Evolutionary conservation across 306 rosid genomes (phyloP).

Genomic region (Hippophae tibetana): DNA sequence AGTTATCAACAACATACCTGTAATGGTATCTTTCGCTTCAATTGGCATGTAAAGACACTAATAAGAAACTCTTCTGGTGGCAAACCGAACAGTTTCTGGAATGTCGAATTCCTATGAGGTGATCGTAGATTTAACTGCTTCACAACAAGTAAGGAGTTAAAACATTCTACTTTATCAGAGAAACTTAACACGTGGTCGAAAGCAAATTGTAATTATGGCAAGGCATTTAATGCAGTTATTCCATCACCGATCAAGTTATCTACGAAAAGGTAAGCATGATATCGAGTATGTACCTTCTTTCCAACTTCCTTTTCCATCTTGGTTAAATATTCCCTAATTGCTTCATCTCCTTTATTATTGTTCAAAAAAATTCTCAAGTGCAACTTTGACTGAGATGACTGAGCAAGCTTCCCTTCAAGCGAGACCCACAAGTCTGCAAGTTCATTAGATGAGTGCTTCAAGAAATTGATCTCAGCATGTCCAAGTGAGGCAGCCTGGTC

Average conservation of each 20-base stretch:
- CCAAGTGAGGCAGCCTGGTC: slow-evolving; percentile 78
- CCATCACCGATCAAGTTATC: neutral
- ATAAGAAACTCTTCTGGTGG: slow-evolving; percentile 91
- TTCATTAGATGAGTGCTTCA: slow-evolving; percentile 64
- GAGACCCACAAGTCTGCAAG: slow-evolving; percentile 79
- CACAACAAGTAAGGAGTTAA: slow-evolving; percentile 16
- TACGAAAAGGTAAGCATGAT: neutral
- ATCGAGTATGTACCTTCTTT: slow-evolving; percentile 46
- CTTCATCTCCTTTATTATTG: slow-evolving; percentile 67
- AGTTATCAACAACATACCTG: slow-evolving; percentile 42
- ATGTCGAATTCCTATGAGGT: slow-evolving; percentile 76
- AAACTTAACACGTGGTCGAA: neutral
- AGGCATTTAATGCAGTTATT: neutral
- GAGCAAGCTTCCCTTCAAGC: slow-evolving; percentile 83
- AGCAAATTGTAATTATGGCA: neutral
- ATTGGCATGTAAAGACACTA: slow-evolving; percentile 62
- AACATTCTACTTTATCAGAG: slow-evolving; percentile 4
- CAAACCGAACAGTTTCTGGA: slow-evolving; percentile 74
- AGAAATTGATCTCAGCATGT: slow-evolving; percentile 75
- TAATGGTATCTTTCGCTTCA: slow-evolving; percentile 65
- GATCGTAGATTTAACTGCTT: slow-evolving; percentile 67
- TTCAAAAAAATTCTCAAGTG: slow-evolving; percentile 81
- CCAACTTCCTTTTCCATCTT: slow-evolving; percentile 98
- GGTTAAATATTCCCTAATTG: slow-evolving; percentile 67
- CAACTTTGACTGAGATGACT: slow-evolving; percentile 75